These are phyloP conservation scores for Aquilaria agallochum DNA, from an alignment of 441 rosid genomes.

Conservation along the genomic window DNA sequence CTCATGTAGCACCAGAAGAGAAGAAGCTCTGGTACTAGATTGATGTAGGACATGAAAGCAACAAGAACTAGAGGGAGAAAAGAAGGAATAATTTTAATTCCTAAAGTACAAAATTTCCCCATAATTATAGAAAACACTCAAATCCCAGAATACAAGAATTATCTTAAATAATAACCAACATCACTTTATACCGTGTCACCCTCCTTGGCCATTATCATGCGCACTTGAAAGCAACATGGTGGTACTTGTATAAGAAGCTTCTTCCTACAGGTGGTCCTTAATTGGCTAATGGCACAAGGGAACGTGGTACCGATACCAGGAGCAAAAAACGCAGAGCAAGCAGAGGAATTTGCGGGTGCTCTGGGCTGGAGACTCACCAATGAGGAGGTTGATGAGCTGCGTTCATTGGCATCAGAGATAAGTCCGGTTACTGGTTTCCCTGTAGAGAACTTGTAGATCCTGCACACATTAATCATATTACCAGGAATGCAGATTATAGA, in stretches of 20 bases:
- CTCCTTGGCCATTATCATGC: no score
- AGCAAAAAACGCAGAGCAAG: conserved; percentile 82
- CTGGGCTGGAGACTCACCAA: conserved; percentile 73
- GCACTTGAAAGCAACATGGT: no score
- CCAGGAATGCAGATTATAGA: background rate
- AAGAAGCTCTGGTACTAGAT: no score
- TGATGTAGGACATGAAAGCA: no score
- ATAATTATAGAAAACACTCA: no score
- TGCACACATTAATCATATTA: conserved; percentile 4
- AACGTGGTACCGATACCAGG: conserved; percentile 96
- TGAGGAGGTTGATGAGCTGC: conserved; percentile 67
- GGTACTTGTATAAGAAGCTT: background rate
- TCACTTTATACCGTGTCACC: no score
- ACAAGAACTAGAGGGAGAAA: no score
- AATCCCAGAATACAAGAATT: no score
- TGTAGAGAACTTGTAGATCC: conserved; percentile 58
- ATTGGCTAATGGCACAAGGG: conserved; percentile 91
- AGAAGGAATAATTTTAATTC: no score
- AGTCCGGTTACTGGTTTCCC: conserved; percentile 72
- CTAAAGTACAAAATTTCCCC: no score
- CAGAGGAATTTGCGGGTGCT: conserved; percentile 76
- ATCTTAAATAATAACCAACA: no score
- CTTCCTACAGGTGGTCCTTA: conserved; percentile 65
- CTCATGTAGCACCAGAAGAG: no score
- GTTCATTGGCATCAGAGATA: conserved; percentile 62